Conservation (phyloP, 2,329 filamentous ascomycete species). For the Penicillium sp. region DNA sequence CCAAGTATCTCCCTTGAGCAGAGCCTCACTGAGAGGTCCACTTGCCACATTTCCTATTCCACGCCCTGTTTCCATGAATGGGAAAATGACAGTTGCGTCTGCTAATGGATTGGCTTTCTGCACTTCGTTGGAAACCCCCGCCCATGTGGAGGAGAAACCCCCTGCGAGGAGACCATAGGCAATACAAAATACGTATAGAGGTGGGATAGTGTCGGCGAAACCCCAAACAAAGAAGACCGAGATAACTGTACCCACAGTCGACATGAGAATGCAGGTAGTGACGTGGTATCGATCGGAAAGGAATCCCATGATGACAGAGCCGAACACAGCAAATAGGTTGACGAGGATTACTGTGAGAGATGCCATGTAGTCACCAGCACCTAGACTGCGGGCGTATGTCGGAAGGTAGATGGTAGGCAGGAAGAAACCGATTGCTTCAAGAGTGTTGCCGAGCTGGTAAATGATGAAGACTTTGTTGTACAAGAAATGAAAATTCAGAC, state of each 20-base stretch:
- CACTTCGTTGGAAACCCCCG: constrained; percentile 19
- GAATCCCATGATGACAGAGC: constrained; percentile 37
- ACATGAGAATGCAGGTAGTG: constrained; percentile 20
- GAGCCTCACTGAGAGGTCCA: constrained; percentile 20
- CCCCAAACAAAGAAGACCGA: constrained; percentile 24
- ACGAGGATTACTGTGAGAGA: constrained; percentile 28
- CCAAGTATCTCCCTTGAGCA: constrained; percentile 17
- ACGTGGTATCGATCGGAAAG: constrained; percentile 22
- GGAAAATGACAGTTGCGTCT: constrained; percentile 21
- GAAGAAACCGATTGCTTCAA: constrained; percentile 37
- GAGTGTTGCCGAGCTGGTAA: constrained; percentile 40
- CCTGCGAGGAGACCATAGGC: constrained; percentile 20
- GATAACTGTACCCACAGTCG: constrained; percentile 19
- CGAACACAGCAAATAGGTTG: constrained; percentile 34
- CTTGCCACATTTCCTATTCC: constrained; percentile 23
- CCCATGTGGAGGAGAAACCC: constrained; percentile 23
- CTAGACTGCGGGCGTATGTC: constrained; percentile 27
- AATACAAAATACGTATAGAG: constrained; percentile 20
- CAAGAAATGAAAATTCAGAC: constrained; percentile 35
- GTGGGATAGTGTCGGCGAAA: constrained; percentile 12
- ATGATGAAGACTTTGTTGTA: constrained; percentile 25
- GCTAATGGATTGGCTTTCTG: constrained; percentile 15
- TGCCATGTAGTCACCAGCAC: constrained; percentile 18
- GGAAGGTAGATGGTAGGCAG: constrained; percentile 37
- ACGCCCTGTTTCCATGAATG: constrained; percentile 23